Conservation (phyloP, 2,329 filamentous ascomycete genomes). For the Aureobasidium mangrovei region DNA sequence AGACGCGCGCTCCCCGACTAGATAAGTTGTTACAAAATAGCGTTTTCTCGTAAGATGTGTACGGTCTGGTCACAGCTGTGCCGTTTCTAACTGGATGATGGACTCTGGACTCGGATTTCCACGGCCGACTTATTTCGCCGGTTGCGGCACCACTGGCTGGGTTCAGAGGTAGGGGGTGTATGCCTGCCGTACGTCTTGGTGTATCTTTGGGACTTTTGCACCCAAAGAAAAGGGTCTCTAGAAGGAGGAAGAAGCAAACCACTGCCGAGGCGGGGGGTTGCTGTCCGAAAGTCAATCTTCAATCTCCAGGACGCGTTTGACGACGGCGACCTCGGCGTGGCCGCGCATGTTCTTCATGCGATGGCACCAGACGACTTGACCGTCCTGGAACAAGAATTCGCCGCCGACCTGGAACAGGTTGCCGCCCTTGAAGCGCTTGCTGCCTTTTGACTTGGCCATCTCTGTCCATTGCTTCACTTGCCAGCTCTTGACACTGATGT, state of each 20-base stretch:
- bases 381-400: conserved; percentile 35
- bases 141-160: too few relatives aligned
- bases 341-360: conserved; percentile 32
- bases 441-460: conserved; percentile 14
- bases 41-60: too few relatives aligned
- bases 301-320: conserved; percentile 30
- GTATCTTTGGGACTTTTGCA: too few relatives aligned
- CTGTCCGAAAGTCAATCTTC: conserved; percentile 19
- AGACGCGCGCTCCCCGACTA: background rate
- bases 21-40: too few relatives aligned
- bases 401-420: conserved; percentile 33
- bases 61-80: too few relatives aligned
- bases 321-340: conserved; percentile 29
- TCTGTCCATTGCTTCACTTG: conserved; percentile 23
- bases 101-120: too few relatives aligned
- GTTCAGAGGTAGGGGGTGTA: too few relatives aligned
- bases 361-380: conserved; percentile 33
- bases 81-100: too few relatives aligned
- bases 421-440: conserved; percentile 25
- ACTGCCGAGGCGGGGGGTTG: background rate
- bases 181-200: too few relatives aligned
- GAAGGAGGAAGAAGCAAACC: too few relatives aligned
- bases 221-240: too few relatives aligned
- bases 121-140: too few relatives aligned
- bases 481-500: conserved; percentile 26